Evolutionary conservation across 2,329 filamentous ascomycete genomes (phyloP).

Genomic region (Fusarium devonianum): DNA sequence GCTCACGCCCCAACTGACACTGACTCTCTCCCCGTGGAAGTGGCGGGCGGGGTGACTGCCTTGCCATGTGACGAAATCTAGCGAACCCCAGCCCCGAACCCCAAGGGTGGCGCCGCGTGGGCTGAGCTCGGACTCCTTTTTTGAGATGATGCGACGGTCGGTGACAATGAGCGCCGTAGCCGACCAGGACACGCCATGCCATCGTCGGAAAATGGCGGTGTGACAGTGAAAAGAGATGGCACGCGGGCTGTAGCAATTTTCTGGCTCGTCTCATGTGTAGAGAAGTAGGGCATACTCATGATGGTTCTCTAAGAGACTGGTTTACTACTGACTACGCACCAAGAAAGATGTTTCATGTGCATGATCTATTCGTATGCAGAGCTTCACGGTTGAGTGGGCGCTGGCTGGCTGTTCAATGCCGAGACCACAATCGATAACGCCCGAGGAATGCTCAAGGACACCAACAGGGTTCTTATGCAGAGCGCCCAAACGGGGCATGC

Average conservation of each 20-base stretch:
- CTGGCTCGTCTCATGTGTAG: constrained; percentile 33
- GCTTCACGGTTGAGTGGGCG: constrained; percentile 8
- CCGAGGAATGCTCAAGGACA: constrained; percentile 13
- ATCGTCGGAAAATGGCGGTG: constrained; percentile 36
- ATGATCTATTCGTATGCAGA: constrained; percentile 10
- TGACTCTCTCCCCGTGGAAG: constrained; percentile 18
- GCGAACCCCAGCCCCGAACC: constrained; percentile 22
- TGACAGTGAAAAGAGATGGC: constrained; percentile 25
- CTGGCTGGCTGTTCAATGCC: constrained; percentile 21
- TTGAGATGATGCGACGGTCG: too few relatives aligned
- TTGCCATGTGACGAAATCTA: too few relatives aligned
- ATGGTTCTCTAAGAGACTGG: constrained; percentile 7
- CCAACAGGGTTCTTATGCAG: constrained; percentile 21
- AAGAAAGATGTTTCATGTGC: too few relatives aligned
- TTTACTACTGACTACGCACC: too few relatives aligned
- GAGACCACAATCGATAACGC: constrained; percentile 17
- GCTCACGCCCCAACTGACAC: too few relatives aligned
- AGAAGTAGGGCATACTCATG: constrained; percentile 12
- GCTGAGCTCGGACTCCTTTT: constrained; percentile 27
- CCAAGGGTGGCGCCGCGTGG: constrained; percentile 23
- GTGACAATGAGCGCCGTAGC: constrained; percentile 28
- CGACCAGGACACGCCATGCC: constrained; percentile 28
- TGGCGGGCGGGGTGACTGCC: constrained; percentile 24
- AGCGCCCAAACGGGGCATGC: constrained; percentile 22
- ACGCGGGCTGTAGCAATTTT: constrained; percentile 26